Percentiles rank a stretch among this genome's conserved stretches.
These are phyloP conservation scores for Neonothopanus nambi DNA, from an alignment of 1,284 basidiomycete species.

Conservation along the genomic window DNA sequence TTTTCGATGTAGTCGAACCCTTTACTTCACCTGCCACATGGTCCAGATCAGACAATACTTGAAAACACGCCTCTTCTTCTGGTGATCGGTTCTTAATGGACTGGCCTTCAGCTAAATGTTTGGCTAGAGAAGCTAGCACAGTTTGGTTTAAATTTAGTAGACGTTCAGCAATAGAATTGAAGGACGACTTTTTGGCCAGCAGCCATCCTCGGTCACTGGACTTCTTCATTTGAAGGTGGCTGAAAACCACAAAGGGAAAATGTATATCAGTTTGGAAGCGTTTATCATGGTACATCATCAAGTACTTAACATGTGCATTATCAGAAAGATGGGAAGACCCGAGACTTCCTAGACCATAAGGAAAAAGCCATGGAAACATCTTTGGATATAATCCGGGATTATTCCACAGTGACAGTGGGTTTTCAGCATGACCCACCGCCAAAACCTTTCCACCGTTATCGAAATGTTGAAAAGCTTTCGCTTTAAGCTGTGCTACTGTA, in stretches of 20 bases:
- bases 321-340: conserved; percentile 16
- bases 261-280: conserved; percentile 26
- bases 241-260: conserved; percentile 31
- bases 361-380: conserved; percentile 39
- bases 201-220: conserved; percentile 30
- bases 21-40: conserved; percentile 31
- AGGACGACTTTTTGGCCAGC: conserved; percentile 25
- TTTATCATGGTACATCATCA: conserved; percentile 32
- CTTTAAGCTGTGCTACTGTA: conserved; percentile 5
- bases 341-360: conserved; percentile 35
- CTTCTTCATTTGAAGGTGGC: conserved; percentile 30
- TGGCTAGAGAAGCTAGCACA: conserved; percentile 24
- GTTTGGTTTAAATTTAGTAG: conserved; percentile 26
- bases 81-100: conserved; percentile 27
- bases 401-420: conserved; percentile 29
- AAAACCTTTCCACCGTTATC: conserved; percentile 20
- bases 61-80: conserved; percentile 35
- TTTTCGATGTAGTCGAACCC: conserved; percentile 33
- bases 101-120: conserved; percentile 25
- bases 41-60: conserved; percentile 36
- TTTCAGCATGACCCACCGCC: conserved; percentile 19
- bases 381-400: conserved; percentile 33
- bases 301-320: conserved; percentile 21
- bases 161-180: conserved; percentile 26
- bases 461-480: conserved; percentile 25